Evolutionary conservation across 108 stramenopile genomes (phyloP), one percentile per base, ranked within the genome.

Genomic region (Discostella stelligeroides): DNA sequence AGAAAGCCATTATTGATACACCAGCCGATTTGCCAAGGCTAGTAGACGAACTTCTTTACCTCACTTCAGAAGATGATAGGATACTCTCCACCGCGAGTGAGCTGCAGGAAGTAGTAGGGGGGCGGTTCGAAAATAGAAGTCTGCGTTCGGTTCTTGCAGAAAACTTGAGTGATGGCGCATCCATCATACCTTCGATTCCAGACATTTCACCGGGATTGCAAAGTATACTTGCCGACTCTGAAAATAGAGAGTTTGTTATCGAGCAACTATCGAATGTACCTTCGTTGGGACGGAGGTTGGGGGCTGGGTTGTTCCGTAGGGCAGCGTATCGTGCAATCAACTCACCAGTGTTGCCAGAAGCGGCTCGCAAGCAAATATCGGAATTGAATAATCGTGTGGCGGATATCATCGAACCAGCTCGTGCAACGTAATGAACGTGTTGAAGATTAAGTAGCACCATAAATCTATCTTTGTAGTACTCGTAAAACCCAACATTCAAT

Each of bases 291-390:
- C 43, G 89, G 18, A 74, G 85, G 10, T 46, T 90, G 8, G 85
- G 86, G 0, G 86, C 89, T 12, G 86, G 89, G 15, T 60, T 90
- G 27, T 74, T 90, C n/a, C 86, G 89, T 2, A 66, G 89, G n/a
- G 89, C 89, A 14, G 89, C 89, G 14, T 87, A 83, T 48, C 73
- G 89, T 24, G 79, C 89, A 8, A 81, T 82, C 51, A 69, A 75
- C 29, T 73, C 85, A 15, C 70, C 80, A 13, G 66, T 72, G 10
- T 46, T 90, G 8, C 86, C 89, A 4, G 83, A 85, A 42, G 82
- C 75, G 13, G 66, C 84, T 1, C 75, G 86, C 29, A 73, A 70
- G 56, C 45, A 59, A 30, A 21, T 89, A n/a, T 70, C 75, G 14
- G 82, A 86, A n/a, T 66, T 66, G 13, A 89, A 89, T 63, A 73